Evolutionary conservation across 2,329 filamentous ascomycete species (phyloP), one percentile per base, ranked within the genome.

Genomic region (Dryadomyces quercivorus): DNA sequence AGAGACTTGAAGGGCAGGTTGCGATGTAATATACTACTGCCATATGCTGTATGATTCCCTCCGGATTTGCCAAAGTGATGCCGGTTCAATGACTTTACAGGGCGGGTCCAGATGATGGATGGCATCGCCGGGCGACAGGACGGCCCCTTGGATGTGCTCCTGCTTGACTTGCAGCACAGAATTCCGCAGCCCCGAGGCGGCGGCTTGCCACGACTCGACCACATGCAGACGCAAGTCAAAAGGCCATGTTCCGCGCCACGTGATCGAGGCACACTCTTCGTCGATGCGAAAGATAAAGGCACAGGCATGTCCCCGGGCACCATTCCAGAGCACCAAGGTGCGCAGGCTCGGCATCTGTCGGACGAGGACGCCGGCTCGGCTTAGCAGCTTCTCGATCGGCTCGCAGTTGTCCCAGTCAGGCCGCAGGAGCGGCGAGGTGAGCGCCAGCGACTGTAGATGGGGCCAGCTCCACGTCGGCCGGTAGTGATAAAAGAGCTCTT

Each of bases 251-350:
- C 63, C 63, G 21, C 65, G 63, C 66, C 63, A 68, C 48, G 64
- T 65, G 51, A 68, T 43, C 1, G 57, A 62, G n/a, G 60, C 58
- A 54, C 50, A 34, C 46, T 62, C 57, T 54, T 47, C 56, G n/a
- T 58, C 57, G 21, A 49, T 52, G 18, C 55, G 59, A 57, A 66
- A 68, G 56, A 66, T 66, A 47, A 70, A 66, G 18, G 65, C 64
- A 57, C 60, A 68, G 20, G 65, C 65, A 56, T 66, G 50, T 15
- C 42, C 62, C 45, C 56, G 62, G 42, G 50, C 52, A 48, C 64
- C 63, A 56, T 69, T 65, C 67, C 66, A 69, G n/a, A 69, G 56
- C 50, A 66, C 64, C 49, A 70, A 55, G 3, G 60, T 65, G 22
- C 63, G 60, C 40, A 69, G 8, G 48, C 58, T 59, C n/a, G 64